Base-by-base conservation (phyloP, 768 basidiomycete genomes). In the Tricholoma sp. region DNA sequence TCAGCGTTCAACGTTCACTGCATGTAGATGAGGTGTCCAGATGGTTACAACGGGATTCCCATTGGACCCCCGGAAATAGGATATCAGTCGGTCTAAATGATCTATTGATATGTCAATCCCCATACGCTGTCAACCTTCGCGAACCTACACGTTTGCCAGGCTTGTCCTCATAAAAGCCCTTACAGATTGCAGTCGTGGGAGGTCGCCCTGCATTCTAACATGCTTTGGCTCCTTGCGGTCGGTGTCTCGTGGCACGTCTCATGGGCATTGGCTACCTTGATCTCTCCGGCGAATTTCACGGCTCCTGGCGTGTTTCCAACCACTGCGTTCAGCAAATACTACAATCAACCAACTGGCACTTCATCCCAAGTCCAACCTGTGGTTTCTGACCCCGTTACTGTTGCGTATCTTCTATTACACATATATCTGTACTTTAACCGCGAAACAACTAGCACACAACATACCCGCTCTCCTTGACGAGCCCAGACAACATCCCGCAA, bases 321-420 rank as follows among this genome's bases (percentile, higher is more conserved):
- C 1, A 79, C 84, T 5, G 70, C 78, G 37, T 91, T 83, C 67
- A 64, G 73, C n/a, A 65, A 74, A 52, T 91, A 89, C 67, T 88
- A 84, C 71, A 89, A 89, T 67, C 70, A 79, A 59, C 87, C 89
- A 32, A 89, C 86, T 1, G 84, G 81, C 32, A 90, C 89, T 2
- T 79, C 80, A 11, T 81, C 77, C 0, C 89, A 91, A 65, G 83
- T 83, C 3, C 89, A 91, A 69, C 89, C 88, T n/a, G 77, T 89
- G 57, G 79, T 91, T 36, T 81, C 86, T 12, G 88, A 91, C 65
- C 84, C 86, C 8, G 80, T 89, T 32, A 78, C 79, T 28, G 88
- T 88, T 52, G 55, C 58, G 63, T 64, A 48, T 56, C 39, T 24
- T 50, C 51, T 31, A 42, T 50, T 54, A 17, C 29, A 12, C 20